These are phyloP conservation scores for Leccinum boreale DNA, from an alignment of 768 basidiomycete species.

Conservation along the genomic window DNA sequence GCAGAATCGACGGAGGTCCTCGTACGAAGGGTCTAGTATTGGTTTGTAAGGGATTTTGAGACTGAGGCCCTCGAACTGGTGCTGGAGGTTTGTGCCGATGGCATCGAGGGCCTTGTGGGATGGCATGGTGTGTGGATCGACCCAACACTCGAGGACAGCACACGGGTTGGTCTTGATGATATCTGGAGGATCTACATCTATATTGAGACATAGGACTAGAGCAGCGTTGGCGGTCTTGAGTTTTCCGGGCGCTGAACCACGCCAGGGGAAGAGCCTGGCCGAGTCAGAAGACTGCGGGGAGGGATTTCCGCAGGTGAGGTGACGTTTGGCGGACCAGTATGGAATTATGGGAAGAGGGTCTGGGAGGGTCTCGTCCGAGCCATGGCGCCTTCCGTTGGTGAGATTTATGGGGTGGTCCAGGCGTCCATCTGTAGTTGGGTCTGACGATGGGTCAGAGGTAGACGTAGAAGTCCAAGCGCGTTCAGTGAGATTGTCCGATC, in stretches of 20 bases:
- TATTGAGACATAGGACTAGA: conserved; percentile 90
- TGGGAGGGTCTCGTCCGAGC: conserved; percentile 45
- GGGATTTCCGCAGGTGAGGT: conserved; percentile 87
- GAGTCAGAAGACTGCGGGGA: conserved; percentile 66
- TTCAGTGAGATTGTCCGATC: conserved; percentile 55
- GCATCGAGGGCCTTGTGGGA: conserved; percentile 91
- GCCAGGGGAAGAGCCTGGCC: conserved; percentile 71
- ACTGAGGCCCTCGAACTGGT: conserved; percentile 94
- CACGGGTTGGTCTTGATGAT: conserved; percentile 96
- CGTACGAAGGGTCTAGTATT: conserved; percentile 91
- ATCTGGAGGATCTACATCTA: conserved; percentile 97
- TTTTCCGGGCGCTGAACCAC: conserved; percentile 74
- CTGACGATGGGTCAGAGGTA: conserved; percentile 48
- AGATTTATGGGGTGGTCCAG: conserved; percentile 29
- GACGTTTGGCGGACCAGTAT: conserved; percentile 86
- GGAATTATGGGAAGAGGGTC: conserved; percentile 62
- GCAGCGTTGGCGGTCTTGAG: conserved; percentile 90
- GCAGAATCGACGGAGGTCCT: conserved; percentile 89
- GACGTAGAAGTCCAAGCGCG: conserved; percentile 47
- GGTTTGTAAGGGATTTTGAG: conserved; percentile 94
- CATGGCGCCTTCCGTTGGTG: conserved; percentile 35
- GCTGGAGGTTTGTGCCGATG: conserved; percentile 88
- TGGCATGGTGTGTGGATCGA: conserved; percentile 91
- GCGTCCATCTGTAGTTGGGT: conserved; percentile 32
- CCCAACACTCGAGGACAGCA: conserved; percentile 94